Evolutionary conservation across 2,329 filamentous ascomycete genomes (phyloP).

Genomic region (Cryphonectria naterciae): DNA sequence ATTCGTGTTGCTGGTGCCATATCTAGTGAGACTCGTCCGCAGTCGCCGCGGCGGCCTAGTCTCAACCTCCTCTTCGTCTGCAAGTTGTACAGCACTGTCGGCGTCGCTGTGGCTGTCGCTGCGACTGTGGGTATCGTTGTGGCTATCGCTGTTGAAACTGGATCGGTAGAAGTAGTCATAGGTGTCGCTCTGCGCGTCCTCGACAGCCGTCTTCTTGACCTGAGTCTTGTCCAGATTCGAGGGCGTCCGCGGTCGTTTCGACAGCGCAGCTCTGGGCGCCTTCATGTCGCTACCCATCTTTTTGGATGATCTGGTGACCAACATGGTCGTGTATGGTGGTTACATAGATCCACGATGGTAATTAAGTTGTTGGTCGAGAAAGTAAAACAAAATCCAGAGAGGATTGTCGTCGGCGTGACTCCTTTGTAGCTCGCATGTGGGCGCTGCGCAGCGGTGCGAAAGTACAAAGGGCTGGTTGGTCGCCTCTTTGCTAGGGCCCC

Average conservation of each 20-base stretch:
- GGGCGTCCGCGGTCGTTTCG: not conserved
- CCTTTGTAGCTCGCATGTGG: conserved; percentile 2
- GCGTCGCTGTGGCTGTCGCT: conserved; percentile 10
- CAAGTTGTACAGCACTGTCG: not conserved
- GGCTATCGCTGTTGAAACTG: not conserved
- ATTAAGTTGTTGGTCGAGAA: not conserved
- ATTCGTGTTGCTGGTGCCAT: not conserved
- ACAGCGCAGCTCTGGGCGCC: not conserved
- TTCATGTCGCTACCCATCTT: conserved; percentile 5
- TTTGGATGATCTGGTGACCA: not conserved
- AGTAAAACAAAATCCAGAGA: not conserved
- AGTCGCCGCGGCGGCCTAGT: conserved; percentile 1
- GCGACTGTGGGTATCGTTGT: not conserved
- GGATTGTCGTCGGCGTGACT: conserved; percentile 19
- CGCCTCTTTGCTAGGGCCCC: not conserved
- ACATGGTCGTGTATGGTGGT: not conserved
- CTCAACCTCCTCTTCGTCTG: conserved; percentile 12
- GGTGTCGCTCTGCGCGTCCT: conserved; percentile 15
- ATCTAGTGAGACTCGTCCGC: not conserved
- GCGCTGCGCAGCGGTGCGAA: not conserved
- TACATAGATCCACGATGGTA: not conserved
- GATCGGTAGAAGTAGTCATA: not conserved
- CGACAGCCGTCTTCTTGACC: conserved; percentile 13
- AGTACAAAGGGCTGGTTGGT: not conserved
- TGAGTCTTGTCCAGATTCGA: conserved; percentile 3